Base-by-base conservation (phyloP, 768 basidiomycete species). In the Dacryopinax primogenitus region DNA sequence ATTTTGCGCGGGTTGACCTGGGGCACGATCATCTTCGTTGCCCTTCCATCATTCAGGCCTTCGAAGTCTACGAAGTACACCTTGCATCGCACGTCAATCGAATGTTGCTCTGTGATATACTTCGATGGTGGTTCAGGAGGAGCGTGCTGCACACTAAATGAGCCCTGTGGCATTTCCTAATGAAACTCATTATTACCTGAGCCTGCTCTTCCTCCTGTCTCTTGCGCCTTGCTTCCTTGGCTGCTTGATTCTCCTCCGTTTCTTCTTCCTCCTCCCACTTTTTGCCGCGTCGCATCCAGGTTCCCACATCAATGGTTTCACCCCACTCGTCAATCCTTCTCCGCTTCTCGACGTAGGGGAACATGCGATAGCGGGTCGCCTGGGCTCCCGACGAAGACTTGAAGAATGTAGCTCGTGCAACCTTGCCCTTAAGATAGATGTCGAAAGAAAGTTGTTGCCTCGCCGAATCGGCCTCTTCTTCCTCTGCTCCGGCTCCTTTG, bases 401-500 rank as follows among this genome's bases (percentile, higher is more conserved):
- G 80, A 93, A 95, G 77, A 92, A 93, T 0, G 85, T 88, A 28
- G 87, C 66, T 68, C 89, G 88, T 30, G 88, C 86, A 51, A 93
- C 90, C 68, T 95, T 92, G n/a, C 94, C 94, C 74, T 95, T 96
- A 67, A 98, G 81, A 74, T 92, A 98, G 69, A 98, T 96, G 75
- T 99, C 96, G 70, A 90, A 99, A 1, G 91, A 94, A 37, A 94
- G 76, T 63, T 87, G 75, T 39, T 88, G 85, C 70, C 84, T 76
- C 0, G 82, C 78, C 36, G 81, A 78, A 66, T 82, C 78, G 6
- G 86, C 85, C 67, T 79, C 81, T 68, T 79, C 78, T 69, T 88
- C 88, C 32, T 58, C 51, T 7, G 51, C 26, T 4, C 51, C 51
- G 21, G 51, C 51, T 33, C 86, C 83, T 15, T 83, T 84, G 23